Percentiles rank a stretch among this genome's conserved stretches.
Evolutionary conservation across 768 basidiomycete genomes (phyloP).

Genomic region (Dentipellis sp.): DNA sequence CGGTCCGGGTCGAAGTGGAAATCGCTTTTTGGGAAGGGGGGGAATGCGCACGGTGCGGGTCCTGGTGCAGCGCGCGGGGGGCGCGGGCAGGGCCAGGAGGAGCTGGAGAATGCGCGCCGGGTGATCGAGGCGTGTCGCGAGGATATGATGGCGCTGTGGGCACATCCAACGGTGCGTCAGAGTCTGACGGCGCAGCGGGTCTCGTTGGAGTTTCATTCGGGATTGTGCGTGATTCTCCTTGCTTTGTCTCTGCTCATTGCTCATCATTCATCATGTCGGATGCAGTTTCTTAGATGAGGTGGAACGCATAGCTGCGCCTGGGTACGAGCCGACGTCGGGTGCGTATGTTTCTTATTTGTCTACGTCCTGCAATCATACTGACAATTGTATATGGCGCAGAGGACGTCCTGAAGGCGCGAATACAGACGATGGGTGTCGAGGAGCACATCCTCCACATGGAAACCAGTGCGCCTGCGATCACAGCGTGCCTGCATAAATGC

Average conservation of each 20-base stretch:
- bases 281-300: slow-evolving; percentile 52
- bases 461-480: slow-evolving; percentile 19
- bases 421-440: slow-evolving; percentile 57
- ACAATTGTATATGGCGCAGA: slow-evolving; percentile 24
- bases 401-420: slow-evolving; percentile 55
- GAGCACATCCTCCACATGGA: slow-evolving; percentile 51
- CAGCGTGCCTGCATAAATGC: neutral
- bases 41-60: slow-evolving; percentile 11
- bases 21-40: too few relatives aligned
- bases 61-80: slow-evolving; percentile 12
- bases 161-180: slow-evolving; percentile 32
- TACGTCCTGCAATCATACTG: neutral
- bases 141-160: slow-evolving; percentile 50
- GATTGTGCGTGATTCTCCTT: slow-evolving; percentile 34
- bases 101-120: slow-evolving; percentile 31
- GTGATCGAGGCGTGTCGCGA: slow-evolving; percentile 44
- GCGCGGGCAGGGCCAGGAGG: slow-evolving; percentile 18
- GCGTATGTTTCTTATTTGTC: slow-evolving; percentile 10
- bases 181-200: slow-evolving; percentile 35
- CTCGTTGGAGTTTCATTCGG: slow-evolving; percentile 44
- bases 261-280: neutral
- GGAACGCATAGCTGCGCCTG: slow-evolving; percentile 36
- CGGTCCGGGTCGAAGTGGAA: slow-evolving; percentile 43
- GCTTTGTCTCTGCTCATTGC: neutral
- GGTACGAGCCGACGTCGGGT: slow-evolving; percentile 48